Conservation (phyloP, 139 green algal genomes). For the Chlamydomonas sp. region DNA sequence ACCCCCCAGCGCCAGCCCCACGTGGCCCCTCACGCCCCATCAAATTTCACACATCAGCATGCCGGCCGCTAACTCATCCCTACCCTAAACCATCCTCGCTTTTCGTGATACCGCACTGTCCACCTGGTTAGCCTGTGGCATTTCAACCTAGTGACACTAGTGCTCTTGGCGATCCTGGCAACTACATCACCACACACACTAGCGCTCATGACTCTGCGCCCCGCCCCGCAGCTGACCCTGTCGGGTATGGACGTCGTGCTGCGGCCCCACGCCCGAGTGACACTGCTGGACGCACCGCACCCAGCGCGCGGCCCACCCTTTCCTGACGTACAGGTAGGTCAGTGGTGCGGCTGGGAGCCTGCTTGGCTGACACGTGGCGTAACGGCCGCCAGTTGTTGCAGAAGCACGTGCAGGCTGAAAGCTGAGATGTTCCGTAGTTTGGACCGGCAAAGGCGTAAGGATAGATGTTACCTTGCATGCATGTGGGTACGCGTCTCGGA, state of each 20-base stretch:
- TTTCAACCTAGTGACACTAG: too few species aligned
- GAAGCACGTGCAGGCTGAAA: not conserved
- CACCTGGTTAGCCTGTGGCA: too few species aligned
- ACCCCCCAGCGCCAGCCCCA: too few species aligned
- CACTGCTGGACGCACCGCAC: conserved; percentile 37
- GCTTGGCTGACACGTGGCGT: not conserved
- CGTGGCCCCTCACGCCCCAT: too few species aligned
- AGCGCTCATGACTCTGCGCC: not conserved
- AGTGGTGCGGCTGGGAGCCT: not conserved
- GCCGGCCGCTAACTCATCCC: too few species aligned
- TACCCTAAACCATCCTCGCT: too few species aligned
- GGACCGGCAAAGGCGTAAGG: not conserved
- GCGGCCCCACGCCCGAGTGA: not conserved
- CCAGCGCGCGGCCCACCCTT: conserved; percentile 4
- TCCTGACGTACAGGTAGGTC: conserved; percentile 9
- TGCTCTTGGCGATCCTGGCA: too few species aligned
- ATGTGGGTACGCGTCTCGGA: not conserved
- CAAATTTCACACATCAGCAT: too few species aligned
- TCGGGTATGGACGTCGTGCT: not conserved
- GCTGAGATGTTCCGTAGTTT: not conserved
- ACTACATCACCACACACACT: not conserved
- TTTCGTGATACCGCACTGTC: too few species aligned
- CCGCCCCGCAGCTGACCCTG: not conserved
- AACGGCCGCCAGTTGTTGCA: not conserved
- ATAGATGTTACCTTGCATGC: not conserved